These are phyloP conservation scores for Gossypium lobatum DNA, from an alignment of 441 rosid genomes.

Conservation along the genomic window DNA sequence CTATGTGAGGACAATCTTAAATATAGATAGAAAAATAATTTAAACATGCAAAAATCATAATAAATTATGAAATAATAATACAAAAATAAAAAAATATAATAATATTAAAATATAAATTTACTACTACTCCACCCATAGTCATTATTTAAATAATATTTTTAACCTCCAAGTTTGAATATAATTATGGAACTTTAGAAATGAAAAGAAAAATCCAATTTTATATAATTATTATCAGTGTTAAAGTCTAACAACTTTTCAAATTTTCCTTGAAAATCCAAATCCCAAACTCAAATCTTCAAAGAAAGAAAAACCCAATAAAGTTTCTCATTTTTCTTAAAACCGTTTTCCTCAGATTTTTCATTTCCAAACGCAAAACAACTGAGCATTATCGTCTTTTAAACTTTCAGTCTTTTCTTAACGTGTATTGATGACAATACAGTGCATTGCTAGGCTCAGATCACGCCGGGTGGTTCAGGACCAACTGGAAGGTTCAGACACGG, in stretches of 20 bases:
- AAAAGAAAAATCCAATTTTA: not conserved
- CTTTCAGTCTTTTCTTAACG: not conserved
- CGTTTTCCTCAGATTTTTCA: not conserved
- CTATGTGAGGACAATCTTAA: rapidly evolving
- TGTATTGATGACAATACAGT: slow-evolving; percentile 2
- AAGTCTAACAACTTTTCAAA: not conserved
- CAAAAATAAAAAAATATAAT: no score
- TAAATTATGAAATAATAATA: no score
- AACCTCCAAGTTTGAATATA: no score
- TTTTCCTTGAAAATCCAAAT: not conserved
- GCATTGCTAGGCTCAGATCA: slow-evolving; percentile 36
- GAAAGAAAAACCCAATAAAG: not conserved
- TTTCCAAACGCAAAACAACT: not conserved
- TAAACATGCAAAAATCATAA: no score
- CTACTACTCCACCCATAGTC: no score
- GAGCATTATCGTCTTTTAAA: not conserved
- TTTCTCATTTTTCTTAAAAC: not conserved
- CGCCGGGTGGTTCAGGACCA: slow-evolving; percentile 37
- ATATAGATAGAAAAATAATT: no score
- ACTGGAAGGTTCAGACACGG: not conserved
- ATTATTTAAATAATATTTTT: no score
- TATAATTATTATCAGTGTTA: not conserved
- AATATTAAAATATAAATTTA: no score
- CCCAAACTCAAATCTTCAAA: not conserved
- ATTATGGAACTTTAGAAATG: no score